Conservation (phyloP, 139 green algal species). For the Pleodorina starrii region DNA sequence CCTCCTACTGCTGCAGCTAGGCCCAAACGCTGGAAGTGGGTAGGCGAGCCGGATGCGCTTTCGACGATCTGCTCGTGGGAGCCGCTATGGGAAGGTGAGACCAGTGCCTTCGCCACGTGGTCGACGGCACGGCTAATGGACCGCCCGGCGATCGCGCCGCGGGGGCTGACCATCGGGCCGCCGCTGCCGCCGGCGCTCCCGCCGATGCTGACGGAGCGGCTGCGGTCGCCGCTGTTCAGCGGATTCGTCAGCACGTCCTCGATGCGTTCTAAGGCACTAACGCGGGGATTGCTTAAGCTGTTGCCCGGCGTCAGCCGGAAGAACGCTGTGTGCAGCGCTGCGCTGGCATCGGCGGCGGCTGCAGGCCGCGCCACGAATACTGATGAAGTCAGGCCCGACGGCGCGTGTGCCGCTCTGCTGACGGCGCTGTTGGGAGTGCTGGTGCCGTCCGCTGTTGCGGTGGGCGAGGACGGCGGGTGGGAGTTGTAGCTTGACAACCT, state of each 20-base stretch:
- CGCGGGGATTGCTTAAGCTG: background rate
- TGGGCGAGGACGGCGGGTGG: no score
- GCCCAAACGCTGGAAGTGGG: no score
- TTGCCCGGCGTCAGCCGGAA: background rate
- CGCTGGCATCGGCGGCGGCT: background rate
- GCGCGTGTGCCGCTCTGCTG: no score
- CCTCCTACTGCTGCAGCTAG: no score
- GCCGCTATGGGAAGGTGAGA: background rate
- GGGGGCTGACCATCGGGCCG: constrained; percentile 34
- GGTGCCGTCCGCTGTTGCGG: no score
- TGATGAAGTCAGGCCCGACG: no score
- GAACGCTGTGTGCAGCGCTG: background rate
- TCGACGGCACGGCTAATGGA: background rate
- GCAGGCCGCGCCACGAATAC: background rate
- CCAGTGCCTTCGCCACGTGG: background rate
- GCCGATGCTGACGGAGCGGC: background rate
- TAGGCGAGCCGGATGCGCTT: no score
- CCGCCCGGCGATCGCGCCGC: background rate
- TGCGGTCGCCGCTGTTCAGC: no score
- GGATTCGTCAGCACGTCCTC: background rate
- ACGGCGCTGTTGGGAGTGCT: no score
- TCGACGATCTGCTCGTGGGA: background rate
- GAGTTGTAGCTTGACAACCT: no score
- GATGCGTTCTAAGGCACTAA: background rate
- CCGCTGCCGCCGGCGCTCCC: background rate